A percentile compares a stretch with the other conserved stretches of the same genome.
Conservation (phyloP, 2,329 filamentous ascomycete species). For the Cercospora sp. region DNA sequence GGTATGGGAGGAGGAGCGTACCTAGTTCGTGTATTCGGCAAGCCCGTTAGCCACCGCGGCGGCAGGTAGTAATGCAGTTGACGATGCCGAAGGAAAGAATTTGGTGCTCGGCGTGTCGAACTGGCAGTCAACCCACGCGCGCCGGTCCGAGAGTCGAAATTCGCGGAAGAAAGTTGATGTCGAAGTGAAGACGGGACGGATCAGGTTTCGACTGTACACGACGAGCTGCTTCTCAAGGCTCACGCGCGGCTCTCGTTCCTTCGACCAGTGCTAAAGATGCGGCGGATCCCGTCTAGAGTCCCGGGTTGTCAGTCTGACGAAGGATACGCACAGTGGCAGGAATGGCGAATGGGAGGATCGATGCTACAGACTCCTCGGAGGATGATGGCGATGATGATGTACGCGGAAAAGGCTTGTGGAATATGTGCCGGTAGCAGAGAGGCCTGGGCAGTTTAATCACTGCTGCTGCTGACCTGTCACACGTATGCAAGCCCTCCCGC, state of each 20-base stretch:
- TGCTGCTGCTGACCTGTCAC: slow-evolving; percentile 26
- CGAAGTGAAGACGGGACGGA: slow-evolving; percentile 2
- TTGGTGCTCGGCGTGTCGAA: slow-evolving; percentile 3
- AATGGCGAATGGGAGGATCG: neutral
- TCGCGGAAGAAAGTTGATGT: neutral
- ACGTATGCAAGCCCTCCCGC: slow-evolving; percentile 37
- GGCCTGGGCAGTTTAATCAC: slow-evolving; percentile 25
- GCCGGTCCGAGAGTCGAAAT: slow-evolving; percentile 4
- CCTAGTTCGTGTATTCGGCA: slow-evolving; percentile 8
- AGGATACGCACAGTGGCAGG: neutral
- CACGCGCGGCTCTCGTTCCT: neutral
- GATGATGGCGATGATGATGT: slow-evolving; percentile 8
- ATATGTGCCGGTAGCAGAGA: slow-evolving; percentile 14
- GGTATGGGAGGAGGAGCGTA: slow-evolving; percentile 21
- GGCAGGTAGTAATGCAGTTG: slow-evolving; percentile 20
- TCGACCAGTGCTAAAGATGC: slow-evolving; percentile 16
- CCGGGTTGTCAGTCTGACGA: neutral
- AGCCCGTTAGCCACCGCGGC: slow-evolving; percentile 9
- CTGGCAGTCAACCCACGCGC: slow-evolving; percentile 23
- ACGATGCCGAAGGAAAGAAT: slow-evolving; percentile 19
- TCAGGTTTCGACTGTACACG: slow-evolving; percentile 3
- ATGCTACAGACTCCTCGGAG: slow-evolving; percentile 7
- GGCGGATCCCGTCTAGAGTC: slow-evolving; percentile 4
- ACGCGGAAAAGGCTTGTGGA: slow-evolving; percentile 22
- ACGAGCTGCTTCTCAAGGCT: neutral